Evolutionary conservation across 257 asterid genomes (phyloP), one percentile per base, ranked within the genome.

Genomic region (Petunia secreta): DNA sequence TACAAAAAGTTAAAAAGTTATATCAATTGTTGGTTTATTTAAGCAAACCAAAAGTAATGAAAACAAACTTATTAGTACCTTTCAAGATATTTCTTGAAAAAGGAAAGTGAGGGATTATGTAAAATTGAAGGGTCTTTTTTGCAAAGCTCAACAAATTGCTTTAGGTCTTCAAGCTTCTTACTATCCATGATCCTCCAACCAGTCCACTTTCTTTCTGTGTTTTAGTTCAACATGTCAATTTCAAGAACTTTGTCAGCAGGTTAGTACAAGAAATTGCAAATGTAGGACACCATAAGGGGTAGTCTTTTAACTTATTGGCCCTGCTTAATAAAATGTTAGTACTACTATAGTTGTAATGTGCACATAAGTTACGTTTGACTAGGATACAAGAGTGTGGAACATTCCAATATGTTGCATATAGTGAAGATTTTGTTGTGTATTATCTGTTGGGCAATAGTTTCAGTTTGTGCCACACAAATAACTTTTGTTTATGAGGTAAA

Each of bases 31-130:
- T 38, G 55, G 36, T 25, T 4, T 53, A 10, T 54, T 4, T 78
- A 63, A 78, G 16, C 15, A 71, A 50, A 74, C 2, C 6, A 50
- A 66, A 36, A n/a, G 16, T 43, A 37, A 62, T 8, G 39, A 55
- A 8, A 14, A 57, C 39, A 63, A 9, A 1, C 4, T 2, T 1
- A 39, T 8, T 4, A 75, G 62, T 55, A 92, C 98, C 97, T 90
- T 50, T 86, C 89, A 37, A 92, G 95, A 87, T 82, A 92, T 78
- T 41, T 78, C 80, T 85, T 91, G 91, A 91, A 89, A 81, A 92
- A 92, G 13, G 89, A 84, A 63, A 92, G 84, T 11, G 94, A 81
- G 3, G 94, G 89, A 37, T 77, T 38, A 63, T 86, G 88, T 1
- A 92, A 60, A 13, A 83, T 81, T 50, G 89, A 85, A 81, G 97